Base-by-base conservation (phyloP, 139 green algal genomes). In the Pseudopediastrum boryanum region DNA sequence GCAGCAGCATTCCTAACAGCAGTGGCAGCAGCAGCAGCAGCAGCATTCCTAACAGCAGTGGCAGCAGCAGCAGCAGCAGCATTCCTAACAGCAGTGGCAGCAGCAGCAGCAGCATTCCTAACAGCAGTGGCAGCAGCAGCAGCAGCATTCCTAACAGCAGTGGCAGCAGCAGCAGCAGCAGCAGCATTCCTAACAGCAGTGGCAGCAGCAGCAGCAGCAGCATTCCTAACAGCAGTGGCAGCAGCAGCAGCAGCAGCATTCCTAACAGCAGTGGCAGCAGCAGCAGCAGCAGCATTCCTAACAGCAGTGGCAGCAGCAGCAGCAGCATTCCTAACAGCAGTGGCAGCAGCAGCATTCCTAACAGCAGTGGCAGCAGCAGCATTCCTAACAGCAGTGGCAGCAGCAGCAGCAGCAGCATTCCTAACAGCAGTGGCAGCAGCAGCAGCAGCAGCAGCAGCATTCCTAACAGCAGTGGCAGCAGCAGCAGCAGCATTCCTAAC, bases 101-200 rank as follows among this genome's bases (percentile, higher is more conserved):
- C 38, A 25, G 38, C 36, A 4, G 4, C 59, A n/a, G n/a, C n/a
- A n/a, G n/a, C n/a, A n/a, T n/a, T n/a, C n/a, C n/a, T n/a, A n/a
- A n/a, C n/a, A n/a, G n/a, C n/a, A n/a, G n/a, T n/a, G n/a, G n/a
- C n/a, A n/a, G n/a, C n/a, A n/a, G n/a, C n/a, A 23, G 25, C 23
- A 71, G 48, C 0, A 43, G 56, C 2, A 51, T 82, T 8, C 13
- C 71, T 9, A 43, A 23, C 35, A 63, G 36, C 48, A 2, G 71
- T n/a, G 44, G n/a, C n/a, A n/a, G 43, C 41, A 61, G 43, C 62
- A 68, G 62, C 62, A 56, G 33, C 46, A 66, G 73, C 10, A 10
- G 9, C 9, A 27, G 13, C 21, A 70, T 12, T 4, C 43, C 7
- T 61, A 23, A 4, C 4, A 29, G 16, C 25, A 68, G 16, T 8